Percentiles rank a stretch among this genome's conserved stretches.
These are phyloP conservation scores for Selenicereus undatus DNA, from an alignment of 148 eudicot genomes.

Conservation along the genomic window DNA sequence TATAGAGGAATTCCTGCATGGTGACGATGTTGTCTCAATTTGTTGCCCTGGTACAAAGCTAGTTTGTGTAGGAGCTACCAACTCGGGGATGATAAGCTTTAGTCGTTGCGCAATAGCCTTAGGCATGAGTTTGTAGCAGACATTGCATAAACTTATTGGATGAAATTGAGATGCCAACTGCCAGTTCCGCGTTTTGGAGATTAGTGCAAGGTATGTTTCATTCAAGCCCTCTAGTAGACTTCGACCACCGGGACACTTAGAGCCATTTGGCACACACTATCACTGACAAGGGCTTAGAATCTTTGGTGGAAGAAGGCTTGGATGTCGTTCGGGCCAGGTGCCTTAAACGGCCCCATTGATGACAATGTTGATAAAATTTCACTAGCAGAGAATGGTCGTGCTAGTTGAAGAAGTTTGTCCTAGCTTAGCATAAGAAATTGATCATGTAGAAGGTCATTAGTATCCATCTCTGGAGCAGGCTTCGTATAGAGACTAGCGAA, in stretches of 20 bases:
- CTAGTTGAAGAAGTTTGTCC: not conserved
- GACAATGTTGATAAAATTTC: not conserved
- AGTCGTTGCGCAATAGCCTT: not conserved
- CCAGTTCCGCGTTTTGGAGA: not conserved
- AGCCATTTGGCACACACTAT: not conserved
- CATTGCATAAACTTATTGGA: not conserved
- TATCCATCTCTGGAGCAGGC: no score
- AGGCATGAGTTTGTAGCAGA: not conserved
- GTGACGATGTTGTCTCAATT: not conserved
- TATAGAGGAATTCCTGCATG: not conserved
- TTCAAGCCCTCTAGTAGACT: not conserved
- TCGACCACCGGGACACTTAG: not conserved
- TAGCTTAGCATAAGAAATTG: not conserved
- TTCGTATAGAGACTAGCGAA: not conserved
- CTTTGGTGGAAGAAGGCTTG: not conserved
- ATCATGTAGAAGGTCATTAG: no score
- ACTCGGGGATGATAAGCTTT: not conserved
- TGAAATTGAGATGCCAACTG: not conserved
- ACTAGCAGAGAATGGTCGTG: no score
- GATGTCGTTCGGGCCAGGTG: not conserved
- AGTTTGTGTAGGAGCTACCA: not conserved
- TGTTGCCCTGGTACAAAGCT: not conserved
- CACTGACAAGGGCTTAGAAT: not conserved
- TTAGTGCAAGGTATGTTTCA: not conserved
- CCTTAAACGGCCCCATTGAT: not conserved